phyloP scores from a whole-genome alignment of 345 rosid species.

The Chamaenerion angustifolium region DNA sequence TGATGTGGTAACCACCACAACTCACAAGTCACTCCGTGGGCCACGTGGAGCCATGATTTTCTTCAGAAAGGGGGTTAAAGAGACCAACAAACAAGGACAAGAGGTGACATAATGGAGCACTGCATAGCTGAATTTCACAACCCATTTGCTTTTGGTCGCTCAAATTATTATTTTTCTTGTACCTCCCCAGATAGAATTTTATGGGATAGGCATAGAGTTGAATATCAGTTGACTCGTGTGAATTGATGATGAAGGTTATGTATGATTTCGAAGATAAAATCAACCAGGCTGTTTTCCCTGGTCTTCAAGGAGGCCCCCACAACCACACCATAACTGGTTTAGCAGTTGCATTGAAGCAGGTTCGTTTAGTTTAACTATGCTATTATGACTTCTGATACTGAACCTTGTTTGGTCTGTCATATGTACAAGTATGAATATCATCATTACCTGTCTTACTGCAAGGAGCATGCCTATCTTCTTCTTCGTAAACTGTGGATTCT shows the following conservation, averaged over 20 bases:
- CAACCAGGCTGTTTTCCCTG: conserved; percentile 96
- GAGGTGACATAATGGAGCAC: conserved; percentile 32
- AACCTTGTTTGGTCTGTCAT: no score
- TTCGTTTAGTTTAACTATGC: no score
- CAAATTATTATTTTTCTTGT: background rate
- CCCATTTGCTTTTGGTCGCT: background rate
- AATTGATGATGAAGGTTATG: conserved; percentile 31
- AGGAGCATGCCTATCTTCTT: no score
- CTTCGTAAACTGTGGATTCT: no score
- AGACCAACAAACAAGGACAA: conserved; percentile 83
- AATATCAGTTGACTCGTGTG: background rate
- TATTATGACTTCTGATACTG: no score
- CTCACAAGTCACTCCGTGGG: conserved; percentile 98
- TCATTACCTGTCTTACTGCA: no score
- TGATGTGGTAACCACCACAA: conserved; percentile 93
- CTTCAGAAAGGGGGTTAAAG: conserved; percentile 89
- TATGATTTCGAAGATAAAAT: conserved; percentile 95
- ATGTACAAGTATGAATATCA: no score
- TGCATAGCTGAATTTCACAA: no score
- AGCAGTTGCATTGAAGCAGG: conserved; percentile 96
- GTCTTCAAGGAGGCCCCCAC: conserved; percentile 99
- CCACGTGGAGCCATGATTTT: conserved; percentile 99
- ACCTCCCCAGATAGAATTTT: no score
- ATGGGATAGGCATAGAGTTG: no score
- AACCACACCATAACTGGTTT: conserved; percentile 96